Evolutionary conservation across 83 land plant genomes (phyloP).

Genomic region (Picea engelmannii): DNA sequence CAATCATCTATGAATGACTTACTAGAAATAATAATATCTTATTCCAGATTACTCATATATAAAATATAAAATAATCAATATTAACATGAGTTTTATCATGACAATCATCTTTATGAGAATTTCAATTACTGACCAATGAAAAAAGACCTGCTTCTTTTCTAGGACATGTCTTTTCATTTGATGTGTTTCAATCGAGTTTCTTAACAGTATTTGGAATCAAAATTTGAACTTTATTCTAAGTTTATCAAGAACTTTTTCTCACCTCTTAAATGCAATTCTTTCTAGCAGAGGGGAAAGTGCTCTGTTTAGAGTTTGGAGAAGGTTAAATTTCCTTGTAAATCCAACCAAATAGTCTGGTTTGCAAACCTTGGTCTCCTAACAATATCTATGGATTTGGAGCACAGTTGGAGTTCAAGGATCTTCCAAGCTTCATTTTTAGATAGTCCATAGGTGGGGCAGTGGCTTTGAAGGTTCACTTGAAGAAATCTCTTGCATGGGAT

Average conservation of each 20-base stretch:
- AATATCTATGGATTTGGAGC: constrained; percentile 9
- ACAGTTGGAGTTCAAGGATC: too few relatives aligned
- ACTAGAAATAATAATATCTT: too few relatives aligned
- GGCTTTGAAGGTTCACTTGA: too few relatives aligned
- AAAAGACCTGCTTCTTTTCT: background rate
- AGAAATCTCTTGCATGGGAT: too few relatives aligned
- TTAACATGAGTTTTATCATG: too few relatives aligned
- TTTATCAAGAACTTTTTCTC: background rate
- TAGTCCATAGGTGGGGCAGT: too few relatives aligned
- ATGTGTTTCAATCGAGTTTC: background rate
- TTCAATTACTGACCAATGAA: background rate
- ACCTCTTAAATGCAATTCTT: background rate
- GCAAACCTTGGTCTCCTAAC: background rate
- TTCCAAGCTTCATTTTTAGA: too few relatives aligned
- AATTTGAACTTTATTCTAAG: background rate
- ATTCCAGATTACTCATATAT: too few relatives aligned
- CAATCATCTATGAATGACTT: too few relatives aligned
- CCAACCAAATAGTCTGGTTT: background rate
- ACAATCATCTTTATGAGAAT: background rate
- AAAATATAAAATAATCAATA: too few relatives aligned
- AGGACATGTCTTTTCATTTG: background rate
- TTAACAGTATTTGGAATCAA: background rate
- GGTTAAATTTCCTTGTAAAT: background rate
- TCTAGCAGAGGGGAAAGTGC: background rate
- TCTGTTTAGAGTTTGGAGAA: background rate